Evolutionary conservation across 305 asterid genomes (phyloP).

Genomic region (Rubia occidens): DNA sequence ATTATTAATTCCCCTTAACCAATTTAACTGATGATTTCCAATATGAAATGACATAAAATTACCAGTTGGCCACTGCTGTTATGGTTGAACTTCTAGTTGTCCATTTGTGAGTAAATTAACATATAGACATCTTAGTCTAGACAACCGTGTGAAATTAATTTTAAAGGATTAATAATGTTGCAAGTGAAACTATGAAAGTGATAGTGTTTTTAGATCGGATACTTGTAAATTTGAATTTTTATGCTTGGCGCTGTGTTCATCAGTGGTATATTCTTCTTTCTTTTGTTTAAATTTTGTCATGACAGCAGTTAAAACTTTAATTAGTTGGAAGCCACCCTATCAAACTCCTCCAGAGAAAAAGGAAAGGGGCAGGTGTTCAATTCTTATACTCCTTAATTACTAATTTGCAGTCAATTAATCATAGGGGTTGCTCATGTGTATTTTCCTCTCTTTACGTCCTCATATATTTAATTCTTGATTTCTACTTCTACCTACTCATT

Average conservation of each 20-base stretch:
- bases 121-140: background rate
- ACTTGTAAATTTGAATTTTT: slow-evolving; percentile 18
- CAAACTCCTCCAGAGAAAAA: background rate
- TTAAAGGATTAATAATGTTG: background rate
- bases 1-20: slow-evolving; percentile 12
- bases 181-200: slow-evolving; percentile 22
- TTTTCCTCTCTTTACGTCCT: background rate
- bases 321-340: slow-evolving; percentile 9
- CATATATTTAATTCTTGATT: background rate
- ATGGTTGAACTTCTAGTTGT: slow-evolving; percentile 16
- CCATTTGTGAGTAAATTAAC: slow-evolving; percentile 5
- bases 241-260: slow-evolving; percentile 24
- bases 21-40: slow-evolving; percentile 6
- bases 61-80: slow-evolving; percentile 8
- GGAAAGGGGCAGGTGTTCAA: slow-evolving; percentile 6
- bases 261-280: slow-evolving; percentile 17
- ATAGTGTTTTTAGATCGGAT: slow-evolving; percentile 26
- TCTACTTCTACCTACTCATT: background rate
- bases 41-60: background rate
- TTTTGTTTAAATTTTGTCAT: slow-evolving; percentile 11
- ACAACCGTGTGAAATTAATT: slow-evolving; percentile 21
- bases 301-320: background rate
- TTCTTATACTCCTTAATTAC: background rate
- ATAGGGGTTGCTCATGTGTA: slow-evolving; percentile 3
- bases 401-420: background rate